Evolutionary conservation across 768 basidiomycete species (phyloP).

Genomic region (Gloeostereum incarnatum): DNA sequence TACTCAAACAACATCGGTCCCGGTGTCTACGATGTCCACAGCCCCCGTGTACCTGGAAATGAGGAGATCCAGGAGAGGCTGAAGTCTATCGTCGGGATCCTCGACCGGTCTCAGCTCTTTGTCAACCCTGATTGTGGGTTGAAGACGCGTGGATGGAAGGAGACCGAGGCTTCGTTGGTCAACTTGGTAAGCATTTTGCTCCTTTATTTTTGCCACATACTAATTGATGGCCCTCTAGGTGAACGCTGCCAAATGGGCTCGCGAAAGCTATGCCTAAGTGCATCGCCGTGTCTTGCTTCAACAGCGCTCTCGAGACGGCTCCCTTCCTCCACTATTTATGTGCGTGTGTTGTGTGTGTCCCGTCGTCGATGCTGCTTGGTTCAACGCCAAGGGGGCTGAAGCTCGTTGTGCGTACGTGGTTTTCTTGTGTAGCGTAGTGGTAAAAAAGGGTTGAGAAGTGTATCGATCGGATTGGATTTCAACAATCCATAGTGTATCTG

Average conservation of each 20-base stretch:
- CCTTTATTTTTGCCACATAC: too few relatives aligned
- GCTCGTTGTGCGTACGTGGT: too few relatives aligned
- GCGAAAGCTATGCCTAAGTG: conserved; percentile 45
- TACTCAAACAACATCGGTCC: conserved; percentile 98
- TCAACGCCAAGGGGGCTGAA: too few relatives aligned
- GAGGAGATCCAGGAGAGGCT: conserved; percentile 94
- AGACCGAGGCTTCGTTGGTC: conserved; percentile 58
- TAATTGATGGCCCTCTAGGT: too few relatives aligned
- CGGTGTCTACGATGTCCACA: conserved; percentile 99
- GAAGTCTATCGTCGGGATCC: conserved; percentile 70
- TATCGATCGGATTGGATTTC: too few relatives aligned
- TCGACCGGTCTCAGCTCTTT: conserved; percentile 74
- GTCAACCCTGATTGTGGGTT: conserved; percentile 82
- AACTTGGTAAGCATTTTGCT: conserved; percentile 44
- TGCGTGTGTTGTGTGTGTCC: too few relatives aligned
- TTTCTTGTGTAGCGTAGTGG: too few relatives aligned
- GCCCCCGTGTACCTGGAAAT: conserved; percentile 89
- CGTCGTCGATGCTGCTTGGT: too few relatives aligned
- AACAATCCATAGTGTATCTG: too few relatives aligned
- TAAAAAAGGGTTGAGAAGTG: too few relatives aligned
- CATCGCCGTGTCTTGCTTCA: conserved; percentile 39
- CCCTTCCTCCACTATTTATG: too few relatives aligned
- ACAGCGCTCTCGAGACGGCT: conserved; percentile 48
- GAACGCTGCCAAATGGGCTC: conserved; percentile 68
- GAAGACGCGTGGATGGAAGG: conserved; percentile 77